Evolutionary conservation across 2,329 filamentous ascomycete species (phyloP).

Genomic region (Domatiomyces catenatus): DNA sequence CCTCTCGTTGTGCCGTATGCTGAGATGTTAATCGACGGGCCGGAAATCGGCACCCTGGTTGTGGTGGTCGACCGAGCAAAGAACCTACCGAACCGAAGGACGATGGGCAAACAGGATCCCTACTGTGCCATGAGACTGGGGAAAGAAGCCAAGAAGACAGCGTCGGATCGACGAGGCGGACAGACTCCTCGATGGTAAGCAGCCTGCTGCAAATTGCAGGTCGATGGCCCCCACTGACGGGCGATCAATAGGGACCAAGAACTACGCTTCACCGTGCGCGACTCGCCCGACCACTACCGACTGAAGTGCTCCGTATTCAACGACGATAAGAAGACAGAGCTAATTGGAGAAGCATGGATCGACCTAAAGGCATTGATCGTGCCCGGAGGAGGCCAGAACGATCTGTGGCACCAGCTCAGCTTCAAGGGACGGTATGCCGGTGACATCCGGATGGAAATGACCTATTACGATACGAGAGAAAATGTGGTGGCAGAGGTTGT

Average conservation of each 20-base stretch:
- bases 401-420: slow-evolving; percentile 76
- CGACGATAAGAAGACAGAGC: slow-evolving; percentile 92
- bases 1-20: slow-evolving; percentile 39
- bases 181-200: slow-evolving; percentile 88
- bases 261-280: slow-evolving; percentile 86
- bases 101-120: slow-evolving; percentile 95
- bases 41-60: slow-evolving; percentile 82
- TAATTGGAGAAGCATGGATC: slow-evolving; percentile 90
- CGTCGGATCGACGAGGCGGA: slow-evolving; percentile 81
- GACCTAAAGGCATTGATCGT: slow-evolving; percentile 68
- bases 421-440: slow-evolving; percentile 93
- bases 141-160: slow-evolving; percentile 95
- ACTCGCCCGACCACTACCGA: slow-evolving; percentile 89
- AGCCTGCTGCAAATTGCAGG: background rate
- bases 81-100: slow-evolving; percentile 91
- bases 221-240: slow-evolving; percentile 7
- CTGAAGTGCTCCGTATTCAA: slow-evolving; percentile 95
- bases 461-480: slow-evolving; percentile 80
- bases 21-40: slow-evolving; percentile 85
- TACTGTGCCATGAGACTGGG: slow-evolving; percentile 88
- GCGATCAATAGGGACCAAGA: slow-evolving; percentile 68
- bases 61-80: slow-evolving; percentile 86
- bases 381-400: slow-evolving; percentile 77
- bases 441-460: slow-evolving; percentile 86
- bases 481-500: slow-evolving; percentile 55